phyloP scores from a whole-genome alignment of 192 early-diverging fungal species.

The Haplosporangium gracile region DNA sequence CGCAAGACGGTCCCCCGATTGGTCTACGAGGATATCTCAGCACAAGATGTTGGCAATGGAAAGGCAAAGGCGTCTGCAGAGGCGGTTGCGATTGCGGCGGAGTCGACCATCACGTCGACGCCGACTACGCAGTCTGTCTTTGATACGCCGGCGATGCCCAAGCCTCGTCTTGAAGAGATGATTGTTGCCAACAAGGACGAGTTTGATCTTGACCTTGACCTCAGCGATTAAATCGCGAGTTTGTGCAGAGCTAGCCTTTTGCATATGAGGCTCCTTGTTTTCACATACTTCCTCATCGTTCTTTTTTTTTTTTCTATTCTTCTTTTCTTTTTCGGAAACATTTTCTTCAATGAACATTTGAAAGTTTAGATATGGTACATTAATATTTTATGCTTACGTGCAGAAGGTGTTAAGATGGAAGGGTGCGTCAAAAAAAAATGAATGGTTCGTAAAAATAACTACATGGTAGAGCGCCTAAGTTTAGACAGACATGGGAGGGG shows the following conservation, averaged over 20 bases:
- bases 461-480: neutral
- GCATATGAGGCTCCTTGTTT: no score
- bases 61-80: slow-evolving; percentile 21
- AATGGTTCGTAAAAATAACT: neutral
- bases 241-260: neutral
- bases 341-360: neutral
- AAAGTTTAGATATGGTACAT: neutral
- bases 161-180: slow-evolving; percentile 41
- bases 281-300: neutral
- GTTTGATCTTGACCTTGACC: slow-evolving; percentile 45
- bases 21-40: slow-evolving; percentile 42
- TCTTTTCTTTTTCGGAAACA: neutral
- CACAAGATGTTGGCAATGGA: slow-evolving; percentile 2
- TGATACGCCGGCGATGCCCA: slow-evolving; percentile 46
- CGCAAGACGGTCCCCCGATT: slow-evolving; percentile 52
- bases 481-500: neutral
- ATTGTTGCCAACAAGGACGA: slow-evolving; percentile 45
- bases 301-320: neutral
- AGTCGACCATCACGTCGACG: neutral
- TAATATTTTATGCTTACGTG: neutral
- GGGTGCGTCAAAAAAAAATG: neutral
- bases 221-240: neutral
- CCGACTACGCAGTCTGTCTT: slow-evolving; percentile 25
- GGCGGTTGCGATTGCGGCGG: slow-evolving; percentile 2
- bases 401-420: neutral